Base-by-base conservation (phyloP, 140 eudicot genomes). In the Flaveria floridana region DNA sequence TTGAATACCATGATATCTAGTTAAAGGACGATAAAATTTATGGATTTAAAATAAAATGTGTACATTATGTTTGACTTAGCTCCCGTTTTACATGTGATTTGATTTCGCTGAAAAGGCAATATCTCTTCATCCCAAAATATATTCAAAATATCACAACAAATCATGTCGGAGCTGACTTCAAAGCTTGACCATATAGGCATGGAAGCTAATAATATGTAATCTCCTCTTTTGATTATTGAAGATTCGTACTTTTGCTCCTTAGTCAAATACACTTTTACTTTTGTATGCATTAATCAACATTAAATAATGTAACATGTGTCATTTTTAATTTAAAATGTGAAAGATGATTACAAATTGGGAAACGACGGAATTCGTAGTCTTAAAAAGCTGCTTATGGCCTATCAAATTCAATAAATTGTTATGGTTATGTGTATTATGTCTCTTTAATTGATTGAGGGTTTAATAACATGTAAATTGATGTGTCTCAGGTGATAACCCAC, bases 301-400 rank as follows among this genome's bases (percentile, higher is more conserved):
- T 57, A 19, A 57, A 56, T 57, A 19, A 57, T 2, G 14, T 57
- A 57, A 57, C 9, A 57, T 21, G 13, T 23, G 6, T 10, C 16
- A 23, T n/a, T 23, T 59, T 59, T 21, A 58, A 14, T 2, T 21
- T 19, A 57, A 20, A 30, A 61, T 59, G 66, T 21, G 66, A 25
- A 57, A 57, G 4, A 59, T 26, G 12, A 59, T 25, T 61, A 28
- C 48, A n/a, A 64, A 62, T 62, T 62, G 20, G 46, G 52, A 16
- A 16, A 65, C 19, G 18, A 67, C 6, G 12, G 52, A 39, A 42
- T 42, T n/a, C 12, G 7, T 11, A 34, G 67, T 55, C 37, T 55
- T 55, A 42, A 18, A 53, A 72, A 39, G 79, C 50, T 65, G 71
- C 59, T 55, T 69, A 61, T 46, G 25, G 50, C 15, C 58, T 2